Percentiles rank a stretch among this genome's conserved stretches.
Conservation (phyloP, 2,329 filamentous ascomycete genomes). For the Pseudohalonectria lignicola region DNA sequence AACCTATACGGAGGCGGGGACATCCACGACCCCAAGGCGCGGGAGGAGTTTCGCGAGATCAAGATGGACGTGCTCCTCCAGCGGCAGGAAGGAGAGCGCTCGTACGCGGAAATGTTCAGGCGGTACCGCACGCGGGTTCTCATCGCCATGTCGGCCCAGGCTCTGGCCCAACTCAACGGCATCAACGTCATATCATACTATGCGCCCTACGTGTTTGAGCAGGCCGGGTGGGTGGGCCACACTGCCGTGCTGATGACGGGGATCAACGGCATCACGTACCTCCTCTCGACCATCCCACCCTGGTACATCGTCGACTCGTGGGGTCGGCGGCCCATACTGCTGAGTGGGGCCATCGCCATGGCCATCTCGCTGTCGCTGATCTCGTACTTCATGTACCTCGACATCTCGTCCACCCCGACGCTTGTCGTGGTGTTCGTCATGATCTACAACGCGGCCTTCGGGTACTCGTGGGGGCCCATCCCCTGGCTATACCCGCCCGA, state of each 20-base stretch:
- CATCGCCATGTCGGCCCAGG: constrained; percentile 97
- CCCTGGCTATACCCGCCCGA: constrained; percentile 99
- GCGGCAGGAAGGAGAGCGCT: constrained; percentile 88
- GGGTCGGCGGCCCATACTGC: constrained; percentile 79
- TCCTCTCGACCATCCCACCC: constrained; percentile 84
- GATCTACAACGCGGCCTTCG: constrained; percentile 96
- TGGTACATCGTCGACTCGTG: constrained; percentile 95
- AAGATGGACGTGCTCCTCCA: constrained; percentile 95
- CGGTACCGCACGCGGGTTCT: constrained; percentile 87
- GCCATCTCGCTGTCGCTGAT: constrained; percentile 77
- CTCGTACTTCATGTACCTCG: constrained; percentile 90
- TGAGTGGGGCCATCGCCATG: constrained; percentile 87
- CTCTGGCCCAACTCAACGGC: constrained; percentile 89
- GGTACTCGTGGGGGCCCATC: constrained; percentile 90
- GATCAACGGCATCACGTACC: constrained; percentile 80
- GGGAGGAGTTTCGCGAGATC: constrained; percentile 95
- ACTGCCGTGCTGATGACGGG: constrained; percentile 94
- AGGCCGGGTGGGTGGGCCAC: constrained; percentile 88
- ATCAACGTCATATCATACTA: constrained; percentile 99
- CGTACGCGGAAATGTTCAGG: constrained; percentile 89
- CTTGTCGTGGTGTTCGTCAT: constrained; percentile 92
- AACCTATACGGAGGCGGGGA: constrained; percentile 95
- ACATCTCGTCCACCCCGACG: constrained; percentile 65
- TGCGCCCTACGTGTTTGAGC: constrained; percentile 90
- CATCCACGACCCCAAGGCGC: constrained; percentile 83